Base-by-base conservation (phyloP, 2,329 filamentous ascomycete species). In the Immersiporthe knoxdaviesiana region DNA sequence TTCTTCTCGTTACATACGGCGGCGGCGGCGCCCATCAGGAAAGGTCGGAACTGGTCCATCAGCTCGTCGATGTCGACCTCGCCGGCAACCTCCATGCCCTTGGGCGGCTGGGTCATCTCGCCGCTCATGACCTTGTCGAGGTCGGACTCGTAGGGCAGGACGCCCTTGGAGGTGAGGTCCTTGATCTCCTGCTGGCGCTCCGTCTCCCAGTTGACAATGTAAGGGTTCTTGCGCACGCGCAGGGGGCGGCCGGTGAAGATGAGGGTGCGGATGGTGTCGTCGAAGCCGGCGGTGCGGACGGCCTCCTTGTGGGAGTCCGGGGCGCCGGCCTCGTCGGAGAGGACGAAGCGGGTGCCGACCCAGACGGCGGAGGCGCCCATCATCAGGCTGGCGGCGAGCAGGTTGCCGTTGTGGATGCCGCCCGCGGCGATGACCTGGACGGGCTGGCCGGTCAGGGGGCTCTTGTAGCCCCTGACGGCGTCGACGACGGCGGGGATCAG, bases 161-260 rank as follows among this genome's bases (percentile, higher is more conserved):
- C 84, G 76, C 96, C 96, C 88, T 97, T 93, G 77, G 87, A 78
- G 12, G 94, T 97, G 68, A 99, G 88, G 78, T 97, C 88, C 87
- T 94, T 97, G 81, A 99, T 97, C 86, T 99, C 96, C 52, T 88
- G 84, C 74, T 87, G 85, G 75, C 96, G 92, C 85, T 98, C 96
- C 76, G 91, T 91, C 84, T 99, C 95, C 96, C 96, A 99, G 86
- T 97, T 92, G 78, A 89, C 81, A 77, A 99, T 98, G 82, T 99
- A 99, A 8, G 91, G 81, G 84, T 98, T 99, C 79, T 88, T 96
- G 79, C 94, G 91, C 70, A 99, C 96, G 74, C 96, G 93, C 78
- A 99, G 86, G 47, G 96, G 96, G 69, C 96, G 92, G 68, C 96
- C 96, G 68, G 96, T 99, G 88, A 98, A 99, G 84, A 99, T 99